Evolutionary conservation across 441 rosid genomes (phyloP).

Genomic region (Jatropha multifida): DNA sequence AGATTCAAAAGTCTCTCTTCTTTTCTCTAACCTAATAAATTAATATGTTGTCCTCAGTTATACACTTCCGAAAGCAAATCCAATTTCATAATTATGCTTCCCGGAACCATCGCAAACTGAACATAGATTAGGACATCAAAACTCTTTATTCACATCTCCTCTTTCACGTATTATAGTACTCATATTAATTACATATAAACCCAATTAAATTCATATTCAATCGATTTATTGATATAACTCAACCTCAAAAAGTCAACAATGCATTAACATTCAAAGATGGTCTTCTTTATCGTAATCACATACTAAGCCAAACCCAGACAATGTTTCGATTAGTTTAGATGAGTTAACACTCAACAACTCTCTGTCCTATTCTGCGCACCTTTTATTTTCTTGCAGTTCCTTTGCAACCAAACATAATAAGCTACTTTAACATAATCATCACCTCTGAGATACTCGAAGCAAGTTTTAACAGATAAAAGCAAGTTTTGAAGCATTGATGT

Average conservation of each 20-base stretch:
- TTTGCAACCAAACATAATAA: not conserved
- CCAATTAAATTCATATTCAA: not conserved
- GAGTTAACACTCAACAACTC: slow-evolving; percentile 2
- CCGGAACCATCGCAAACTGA: not conserved
- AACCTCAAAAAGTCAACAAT: not conserved
- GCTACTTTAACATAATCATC: not conserved
- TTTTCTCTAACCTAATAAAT: not conserved
- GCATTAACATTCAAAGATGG: not conserved
- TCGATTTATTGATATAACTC: not conserved
- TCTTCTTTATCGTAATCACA: not conserved
- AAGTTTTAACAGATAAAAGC: too few relatives aligned
- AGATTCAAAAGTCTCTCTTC: too few relatives aligned
- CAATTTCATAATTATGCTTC: not conserved
- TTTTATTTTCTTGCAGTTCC: not conserved
- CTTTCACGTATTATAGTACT: not conserved
- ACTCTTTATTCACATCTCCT: not conserved
- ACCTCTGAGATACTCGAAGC: slow-evolving; percentile 98
- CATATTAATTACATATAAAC: not conserved
- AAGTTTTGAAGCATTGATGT: too few relatives aligned
- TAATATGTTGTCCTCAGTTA: not conserved
- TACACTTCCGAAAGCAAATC: not conserved
- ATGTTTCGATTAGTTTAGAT: not conserved
- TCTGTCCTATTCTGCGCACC: not conserved
- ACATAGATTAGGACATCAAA: not conserved
- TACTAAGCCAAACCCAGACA: slow-evolving; percentile 9